These are phyloP conservation scores for Xanthoceras sorbifolium DNA, from an alignment of 345 rosid genomes.

Conservation along the genomic window DNA sequence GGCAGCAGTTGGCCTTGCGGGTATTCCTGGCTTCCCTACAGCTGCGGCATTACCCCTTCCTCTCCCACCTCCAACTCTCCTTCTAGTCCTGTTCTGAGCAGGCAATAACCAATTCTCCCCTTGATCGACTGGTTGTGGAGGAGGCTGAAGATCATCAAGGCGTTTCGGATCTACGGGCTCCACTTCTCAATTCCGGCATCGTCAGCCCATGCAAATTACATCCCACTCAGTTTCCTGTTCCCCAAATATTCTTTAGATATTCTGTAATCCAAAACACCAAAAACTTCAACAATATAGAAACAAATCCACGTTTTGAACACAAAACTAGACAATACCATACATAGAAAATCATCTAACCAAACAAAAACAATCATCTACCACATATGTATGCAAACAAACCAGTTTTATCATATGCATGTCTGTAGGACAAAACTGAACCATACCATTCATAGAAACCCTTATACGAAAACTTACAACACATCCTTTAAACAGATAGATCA, in stretches of 20 bases:
- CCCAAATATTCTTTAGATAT: conserved; percentile 32
- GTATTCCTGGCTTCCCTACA: conserved; percentile 70
- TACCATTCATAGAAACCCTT: conserved; percentile 17
- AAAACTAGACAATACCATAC: not conserved
- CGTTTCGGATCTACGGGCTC: conserved; percentile 96
- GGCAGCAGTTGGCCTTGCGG: conserved; percentile 69
- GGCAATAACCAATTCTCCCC: conserved; percentile 70
- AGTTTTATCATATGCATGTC: not conserved
- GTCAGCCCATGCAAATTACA: conserved; percentile 90
- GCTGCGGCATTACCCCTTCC: conserved; percentile 89
- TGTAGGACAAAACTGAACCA: not conserved
- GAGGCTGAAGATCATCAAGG: conserved; percentile 78
- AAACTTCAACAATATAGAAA: conserved; percentile 11
- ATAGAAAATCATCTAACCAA: not conserved
- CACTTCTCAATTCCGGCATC: conserved; percentile 98
- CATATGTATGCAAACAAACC: not conserved
- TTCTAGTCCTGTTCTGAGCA: conserved; percentile 74
- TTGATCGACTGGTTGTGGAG: conserved; percentile 66
- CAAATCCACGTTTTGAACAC: not conserved
- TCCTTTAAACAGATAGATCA: conserved; percentile 16
- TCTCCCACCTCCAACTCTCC: conserved; percentile 90
- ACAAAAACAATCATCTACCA: not conserved
- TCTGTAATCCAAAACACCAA: conserved; percentile 39
- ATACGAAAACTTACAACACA: not conserved
- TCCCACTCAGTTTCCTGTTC: conserved; percentile 39